Percentiles rank a stretch among this genome's conserved stretches.
Evolutionary conservation across 305 asterid genomes (phyloP).

Genomic region (Rubia tinctorum): DNA sequence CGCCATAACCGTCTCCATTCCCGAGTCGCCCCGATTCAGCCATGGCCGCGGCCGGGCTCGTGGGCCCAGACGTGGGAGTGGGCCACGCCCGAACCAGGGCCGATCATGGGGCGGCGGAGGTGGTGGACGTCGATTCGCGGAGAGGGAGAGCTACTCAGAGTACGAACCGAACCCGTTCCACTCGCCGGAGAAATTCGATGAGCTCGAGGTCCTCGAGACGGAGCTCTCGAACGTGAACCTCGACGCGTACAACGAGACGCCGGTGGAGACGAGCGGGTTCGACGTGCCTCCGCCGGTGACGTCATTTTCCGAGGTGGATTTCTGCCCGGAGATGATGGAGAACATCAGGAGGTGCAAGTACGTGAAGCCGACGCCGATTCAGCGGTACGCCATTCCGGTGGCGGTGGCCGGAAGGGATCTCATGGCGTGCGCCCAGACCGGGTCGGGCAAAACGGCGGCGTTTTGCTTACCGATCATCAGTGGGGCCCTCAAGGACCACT

Average conservation of each 20-base stretch:
- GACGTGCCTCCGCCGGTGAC: slow-evolving; percentile 55
- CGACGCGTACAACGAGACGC: slow-evolving; percentile 25
- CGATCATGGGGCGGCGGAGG: neutral
- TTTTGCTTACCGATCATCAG: slow-evolving; percentile 74
- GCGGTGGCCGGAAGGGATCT: slow-evolving; percentile 67
- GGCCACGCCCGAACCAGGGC: neutral
- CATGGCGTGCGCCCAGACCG: slow-evolving; percentile 92
- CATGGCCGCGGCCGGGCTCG: slow-evolving; percentile 19
- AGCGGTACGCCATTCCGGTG: slow-evolving; percentile 65
- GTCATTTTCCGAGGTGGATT: slow-evolving; percentile 40
- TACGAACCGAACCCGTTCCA: slow-evolving; percentile 4
- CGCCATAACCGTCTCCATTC: slow-evolving; percentile 12
- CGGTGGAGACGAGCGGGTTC: slow-evolving; percentile 55
- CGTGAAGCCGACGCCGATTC: slow-evolving; percentile 70
- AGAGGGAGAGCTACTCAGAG: slow-evolving; percentile 5
- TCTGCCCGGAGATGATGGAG: slow-evolving; percentile 19
- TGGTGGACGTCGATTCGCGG: slow-evolving; percentile 19
- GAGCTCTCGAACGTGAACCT: slow-evolving; percentile 7
- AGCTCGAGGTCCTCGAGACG: slow-evolving; percentile 20
- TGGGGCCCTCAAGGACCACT: slow-evolving; percentile 28
- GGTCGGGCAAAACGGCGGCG: slow-evolving; percentile 17
- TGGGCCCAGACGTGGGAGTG: neutral
- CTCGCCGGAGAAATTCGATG: slow-evolving; percentile 28
- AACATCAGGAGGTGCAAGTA: slow-evolving; percentile 61
- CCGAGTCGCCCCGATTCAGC: slow-evolving; percentile 16